phyloP scores from a whole-genome alignment of 1,139 yeast species.

The Kurtzmaniella quercitrusa region DNA sequence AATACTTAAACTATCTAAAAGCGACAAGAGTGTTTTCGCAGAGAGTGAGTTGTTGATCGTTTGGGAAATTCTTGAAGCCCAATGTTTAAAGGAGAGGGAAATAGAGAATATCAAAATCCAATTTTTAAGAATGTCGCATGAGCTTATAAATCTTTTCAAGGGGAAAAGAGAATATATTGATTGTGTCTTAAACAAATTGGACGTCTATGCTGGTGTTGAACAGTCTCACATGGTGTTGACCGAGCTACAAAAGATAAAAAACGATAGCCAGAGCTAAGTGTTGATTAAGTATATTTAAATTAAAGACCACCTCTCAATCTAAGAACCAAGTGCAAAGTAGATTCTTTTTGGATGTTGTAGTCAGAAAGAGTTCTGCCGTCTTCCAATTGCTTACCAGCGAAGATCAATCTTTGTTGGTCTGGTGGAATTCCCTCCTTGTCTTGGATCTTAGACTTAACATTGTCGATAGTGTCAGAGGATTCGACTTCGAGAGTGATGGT shows the following conservation, averaged over 20 bases:
- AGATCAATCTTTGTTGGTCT: slow-evolving; percentile 53
- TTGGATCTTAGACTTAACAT: slow-evolving; percentile 52
- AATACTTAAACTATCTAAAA: slow-evolving; percentile 10
- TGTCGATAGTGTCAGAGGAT: slow-evolving; percentile 77
- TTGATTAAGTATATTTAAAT: slow-evolving; percentile 13
- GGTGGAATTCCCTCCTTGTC: slow-evolving; percentile 53
- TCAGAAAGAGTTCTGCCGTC: slow-evolving; percentile 66
- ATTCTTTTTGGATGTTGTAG: slow-evolving; percentile 66
- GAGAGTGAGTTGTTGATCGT: slow-evolving; percentile 7
- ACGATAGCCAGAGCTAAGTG: slow-evolving; percentile 2
- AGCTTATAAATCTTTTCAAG: slow-evolving; percentile 10
- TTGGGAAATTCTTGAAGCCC: slow-evolving; percentile 22
- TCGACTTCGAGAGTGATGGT: slow-evolving; percentile 99
- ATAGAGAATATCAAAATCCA: slow-evolving; percentile 65
- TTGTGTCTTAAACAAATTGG: slow-evolving; percentile 21
- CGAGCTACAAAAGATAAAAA: slow-evolving; percentile 17
- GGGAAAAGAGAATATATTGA: too few relatives aligned
- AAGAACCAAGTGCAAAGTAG: slow-evolving; percentile 53
- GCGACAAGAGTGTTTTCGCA: not conserved
- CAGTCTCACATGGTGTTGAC: slow-evolving; percentile 28
- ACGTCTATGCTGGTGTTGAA: slow-evolving; percentile 21
- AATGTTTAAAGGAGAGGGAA: slow-evolving; percentile 41
- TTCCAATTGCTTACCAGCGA: slow-evolving; percentile 60
- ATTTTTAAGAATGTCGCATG: slow-evolving; percentile 27
- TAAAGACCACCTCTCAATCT: slow-evolving; percentile 75